Conservation (phyloP, 208 protist genomes). For the Wallacemonas collosoma region DNA sequence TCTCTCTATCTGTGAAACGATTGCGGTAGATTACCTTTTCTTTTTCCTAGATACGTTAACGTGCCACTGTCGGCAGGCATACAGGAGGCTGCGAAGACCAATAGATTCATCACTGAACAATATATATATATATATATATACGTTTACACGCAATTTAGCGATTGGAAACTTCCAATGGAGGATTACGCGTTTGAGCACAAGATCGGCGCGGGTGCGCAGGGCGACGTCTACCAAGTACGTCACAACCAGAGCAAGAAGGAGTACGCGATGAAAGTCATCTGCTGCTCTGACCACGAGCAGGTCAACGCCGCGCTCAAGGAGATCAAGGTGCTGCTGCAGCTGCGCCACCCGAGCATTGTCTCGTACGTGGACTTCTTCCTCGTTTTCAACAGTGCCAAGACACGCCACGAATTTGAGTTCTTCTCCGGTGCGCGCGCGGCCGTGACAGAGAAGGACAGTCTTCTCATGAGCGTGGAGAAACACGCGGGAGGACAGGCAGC, state of each 20-base stretch:
- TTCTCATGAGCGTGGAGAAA: slow-evolving; percentile 4
- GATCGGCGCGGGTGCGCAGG: slow-evolving; percentile 82
- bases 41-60: neutral
- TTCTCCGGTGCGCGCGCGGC: neutral
- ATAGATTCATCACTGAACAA: too few species aligned
- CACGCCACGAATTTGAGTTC: slow-evolving; percentile 47
- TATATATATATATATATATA: too few species aligned
- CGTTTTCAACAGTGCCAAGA: slow-evolving; percentile 66
- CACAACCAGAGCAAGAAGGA: slow-evolving; percentile 47
- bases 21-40: slow-evolving; percentile 10
- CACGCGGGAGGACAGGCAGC: neutral
- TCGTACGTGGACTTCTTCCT: slow-evolving; percentile 91
- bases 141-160: too few species aligned
- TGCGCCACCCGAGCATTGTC: slow-evolving; percentile 81
- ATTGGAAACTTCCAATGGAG: slow-evolving; percentile 48
- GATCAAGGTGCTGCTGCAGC: slow-evolving; percentile 82
- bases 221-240: slow-evolving; percentile 73
- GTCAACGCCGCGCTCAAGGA: slow-evolving; percentile 84
- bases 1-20: neutral
- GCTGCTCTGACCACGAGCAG: slow-evolving; percentile 57
- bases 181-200: slow-evolving; percentile 69
- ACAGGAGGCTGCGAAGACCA: too few species aligned
- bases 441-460: slow-evolving; percentile 17
- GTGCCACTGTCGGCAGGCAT: too few species aligned
- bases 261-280: slow-evolving; percentile 89